Evolutionary conservation across 257 asterid species (phyloP), one percentile per base, ranked within the genome.

Genomic region (Ocimum tenuiflorum): DNA sequence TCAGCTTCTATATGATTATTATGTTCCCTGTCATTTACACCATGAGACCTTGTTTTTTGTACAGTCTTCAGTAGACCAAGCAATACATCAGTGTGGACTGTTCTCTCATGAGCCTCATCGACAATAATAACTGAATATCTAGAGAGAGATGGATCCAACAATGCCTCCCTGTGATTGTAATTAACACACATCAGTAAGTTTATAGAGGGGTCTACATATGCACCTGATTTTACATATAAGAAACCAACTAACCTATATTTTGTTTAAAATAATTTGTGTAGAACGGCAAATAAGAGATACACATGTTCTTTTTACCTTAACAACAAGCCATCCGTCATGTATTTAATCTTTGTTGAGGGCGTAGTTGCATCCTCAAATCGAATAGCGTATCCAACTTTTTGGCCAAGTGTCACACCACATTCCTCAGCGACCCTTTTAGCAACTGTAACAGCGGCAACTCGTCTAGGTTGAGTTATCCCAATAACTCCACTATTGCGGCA

Each of bases 21-120:
- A 70, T 69, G 47, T 9, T 42, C 62, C 20, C 43, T 63, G 56
- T 80, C 71, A 42, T 52, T 38, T 63, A 69, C 80, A 72, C 79
- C 73, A 66, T 50, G 67, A 35, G 85, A 85, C 85, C 98, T 92
- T 50, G 74, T 77, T 63, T 83, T 83, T 69, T 87, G 96, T 71
- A 92, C 91, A 51, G 73, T 79, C 86, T 92, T 92, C 81, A 92
- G 70, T 78, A 92, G 78, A 58, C 99, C 96, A 53, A 92, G 97
- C 75, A 92, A 80, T 48, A 92, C 96, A 81, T 92, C 99, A 62
- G 99, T 92, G 75, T 92, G 99, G 57, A 92, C 83, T 31, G 99
- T 92, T 78, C 99, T 86, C 90, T 92, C 96, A 67, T 92, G 99
- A 67, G 99, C 97, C 82, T 92, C 99, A 52, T 92, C 99, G 46